Base-by-base conservation (phyloP, 257 asterid species). In the Rauvolfia tetraphylla region DNA sequence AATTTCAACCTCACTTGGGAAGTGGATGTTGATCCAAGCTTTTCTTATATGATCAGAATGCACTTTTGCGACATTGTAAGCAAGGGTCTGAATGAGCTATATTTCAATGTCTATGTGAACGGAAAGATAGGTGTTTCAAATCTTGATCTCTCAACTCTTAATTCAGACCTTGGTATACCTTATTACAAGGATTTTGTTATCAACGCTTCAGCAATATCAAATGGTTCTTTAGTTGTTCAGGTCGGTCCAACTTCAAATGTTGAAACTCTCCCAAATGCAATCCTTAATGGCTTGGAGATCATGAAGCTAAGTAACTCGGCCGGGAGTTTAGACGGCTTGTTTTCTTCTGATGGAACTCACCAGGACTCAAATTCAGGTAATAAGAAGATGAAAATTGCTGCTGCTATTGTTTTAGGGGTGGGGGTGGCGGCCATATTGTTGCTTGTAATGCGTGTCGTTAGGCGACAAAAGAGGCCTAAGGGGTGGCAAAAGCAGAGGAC, bases 61-160 rank as follows among this genome's bases (percentile, higher is more conserved):
- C 99, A 92, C 75, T 95, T 95, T 56, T 95, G 99, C 51, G 99
- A 95, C 22, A 95, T 92, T 23, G 90, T 89, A 57, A 92, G 99
- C 74, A 86, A 69, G 29, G 91, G 82, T 11, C 80, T 89, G 0
- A 88, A 92, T 48, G 93, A 95, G 95, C 92, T 95, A 14, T 92
- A 92, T 89, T 95, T 95, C 87, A 91, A 92, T 68, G 89, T 95
- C 5, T 95, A 95, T 73, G 29, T 95, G 48, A 95, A 95, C 31
- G 91, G 85, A 15, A 41, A 86, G 12, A 36, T 67, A 0, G 98
- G 85, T 4, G 89, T 82, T 17, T 88, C 96, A 0, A 83, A 84
- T 79, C 87, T 95, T 48, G 99, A 95, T 73, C 96, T 95, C 4
- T 92, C 98, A 25, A 87, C 96, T 0, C 79, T 91, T 78, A 87